Evolutionary conservation across 257 asterid species (phyloP).

Genomic region (Lantana camara): DNA sequence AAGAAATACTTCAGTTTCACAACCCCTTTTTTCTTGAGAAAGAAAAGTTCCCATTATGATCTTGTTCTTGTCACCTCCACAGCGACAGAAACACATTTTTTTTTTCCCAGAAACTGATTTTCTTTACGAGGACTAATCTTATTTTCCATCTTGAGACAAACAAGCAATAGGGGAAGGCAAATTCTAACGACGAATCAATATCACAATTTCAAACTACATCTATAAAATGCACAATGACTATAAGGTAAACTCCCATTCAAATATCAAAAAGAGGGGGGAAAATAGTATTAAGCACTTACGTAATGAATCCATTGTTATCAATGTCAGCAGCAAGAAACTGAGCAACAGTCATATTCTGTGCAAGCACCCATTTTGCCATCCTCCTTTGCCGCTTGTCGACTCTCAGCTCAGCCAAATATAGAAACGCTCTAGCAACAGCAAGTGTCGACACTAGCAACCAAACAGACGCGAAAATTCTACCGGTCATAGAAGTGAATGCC

Average conservation of each 20-base stretch:
- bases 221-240: neutral
- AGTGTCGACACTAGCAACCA: slow-evolving; percentile 75
- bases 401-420: slow-evolving; percentile 73
- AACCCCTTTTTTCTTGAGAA: neutral
- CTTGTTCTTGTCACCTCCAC: neutral
- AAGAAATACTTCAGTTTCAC: neutral
- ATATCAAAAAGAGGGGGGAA: neutral
- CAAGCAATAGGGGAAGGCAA: too few species aligned
- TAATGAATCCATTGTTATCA: slow-evolving; percentile 63
- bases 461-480: slow-evolving; percentile 64
- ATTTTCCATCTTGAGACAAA: too few species aligned
- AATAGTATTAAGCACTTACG: slow-evolving; percentile 27
- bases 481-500: slow-evolving; percentile 55
- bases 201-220: too few species aligned
- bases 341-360: slow-evolving; percentile 62
- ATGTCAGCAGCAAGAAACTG: slow-evolving; percentile 73
- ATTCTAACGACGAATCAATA: too few species aligned
- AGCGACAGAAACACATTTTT: neutral
- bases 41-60: neutral
- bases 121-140: too few species aligned
- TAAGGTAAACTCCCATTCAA: neutral
- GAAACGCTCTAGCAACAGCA: slow-evolving; percentile 77
- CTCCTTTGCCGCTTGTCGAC: slow-evolving; percentile 62
- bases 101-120: too few species aligned
- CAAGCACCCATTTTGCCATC: slow-evolving; percentile 71